Evolutionary conservation across 2,329 filamentous ascomycete species (phyloP).

Genomic region (Cryphonectria carpinicola): DNA sequence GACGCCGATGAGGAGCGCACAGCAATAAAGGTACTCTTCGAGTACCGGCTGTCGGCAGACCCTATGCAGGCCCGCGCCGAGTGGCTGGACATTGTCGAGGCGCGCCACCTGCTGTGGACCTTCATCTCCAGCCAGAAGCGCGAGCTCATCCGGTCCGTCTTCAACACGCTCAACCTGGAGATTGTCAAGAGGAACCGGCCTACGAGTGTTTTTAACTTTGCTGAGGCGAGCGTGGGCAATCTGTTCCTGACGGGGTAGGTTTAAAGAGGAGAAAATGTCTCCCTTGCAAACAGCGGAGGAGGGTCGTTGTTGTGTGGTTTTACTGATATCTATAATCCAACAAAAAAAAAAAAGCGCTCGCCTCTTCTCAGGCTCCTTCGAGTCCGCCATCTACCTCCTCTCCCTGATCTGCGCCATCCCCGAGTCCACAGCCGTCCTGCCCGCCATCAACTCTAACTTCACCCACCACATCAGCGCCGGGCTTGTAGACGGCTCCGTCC

Average conservation of each 20-base stretch:
- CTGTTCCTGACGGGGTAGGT: constrained; percentile 73
- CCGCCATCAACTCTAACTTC: constrained; percentile 93
- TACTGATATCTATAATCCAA: not conserved
- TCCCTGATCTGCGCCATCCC: constrained; percentile 86
- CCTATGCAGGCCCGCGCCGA: constrained; percentile 68
- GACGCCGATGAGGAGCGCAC: constrained; percentile 65
- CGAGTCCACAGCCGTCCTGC: constrained; percentile 75
- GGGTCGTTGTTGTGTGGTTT: not conserved
- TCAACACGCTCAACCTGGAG: constrained; percentile 77
- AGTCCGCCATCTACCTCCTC: constrained; percentile 88
- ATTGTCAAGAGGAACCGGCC: constrained; percentile 77
- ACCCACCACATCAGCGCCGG: constrained; percentile 91
- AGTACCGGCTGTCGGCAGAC: constrained; percentile 74
- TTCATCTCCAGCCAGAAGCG: constrained; percentile 71
- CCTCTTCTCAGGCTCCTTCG: constrained; percentile 89
- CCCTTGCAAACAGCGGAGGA: not conserved
- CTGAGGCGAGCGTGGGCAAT: constrained; percentile 76
- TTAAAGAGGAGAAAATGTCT: not conserved
- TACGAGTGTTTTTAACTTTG: constrained; percentile 76
- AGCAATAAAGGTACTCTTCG: constrained; percentile 84
- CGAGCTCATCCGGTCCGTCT: constrained; percentile 76
- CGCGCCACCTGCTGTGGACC: constrained; percentile 76
- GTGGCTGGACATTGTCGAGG: constrained; percentile 90
- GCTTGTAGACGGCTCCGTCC: constrained; percentile 73
- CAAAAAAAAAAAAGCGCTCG: constrained; percentile 57